Conservation (phyloP, 2,329 filamentous ascomycete species). For the Fusarium sp. region DNA sequence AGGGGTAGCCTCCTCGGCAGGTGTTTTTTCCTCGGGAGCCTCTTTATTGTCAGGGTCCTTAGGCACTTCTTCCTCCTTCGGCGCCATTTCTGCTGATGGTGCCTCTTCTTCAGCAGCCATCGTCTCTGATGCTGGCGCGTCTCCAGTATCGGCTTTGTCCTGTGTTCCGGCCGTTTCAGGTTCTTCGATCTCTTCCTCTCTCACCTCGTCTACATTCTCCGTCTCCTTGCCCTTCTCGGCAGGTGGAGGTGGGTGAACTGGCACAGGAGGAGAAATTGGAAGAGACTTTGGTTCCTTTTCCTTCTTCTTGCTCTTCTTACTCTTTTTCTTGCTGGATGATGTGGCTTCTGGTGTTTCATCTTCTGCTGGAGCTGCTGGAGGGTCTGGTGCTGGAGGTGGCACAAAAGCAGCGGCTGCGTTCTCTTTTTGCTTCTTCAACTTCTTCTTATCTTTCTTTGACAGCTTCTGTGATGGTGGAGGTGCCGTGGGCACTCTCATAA, state of each 20-base stretch:
- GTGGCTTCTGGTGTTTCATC: conserved; percentile 18
- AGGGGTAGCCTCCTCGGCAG: conserved; percentile 13
- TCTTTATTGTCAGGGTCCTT: conserved; percentile 20
- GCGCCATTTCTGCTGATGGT: conserved; percentile 6
- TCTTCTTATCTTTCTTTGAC: conserved; percentile 44
- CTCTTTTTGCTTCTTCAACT: conserved; percentile 32
- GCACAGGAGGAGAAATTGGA: conserved; percentile 9
- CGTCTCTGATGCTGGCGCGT: conserved; percentile 16
- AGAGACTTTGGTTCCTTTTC: conserved; percentile 23
- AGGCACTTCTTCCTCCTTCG: conserved; percentile 18
- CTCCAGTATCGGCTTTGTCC: conserved; percentile 23
- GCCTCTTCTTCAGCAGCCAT: conserved; percentile 15
- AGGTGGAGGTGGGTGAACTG: conserved; percentile 14
- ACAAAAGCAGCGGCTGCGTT: conserved; percentile 14
- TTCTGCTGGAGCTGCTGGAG: conserved; percentile 24
- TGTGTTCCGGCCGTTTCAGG: conserved; percentile 26
- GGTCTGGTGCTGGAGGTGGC: conserved; percentile 23
- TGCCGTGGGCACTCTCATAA: conserved; percentile 26
- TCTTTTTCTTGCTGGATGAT: conserved; percentile 35
- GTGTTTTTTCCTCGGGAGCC: conserved; percentile 21
- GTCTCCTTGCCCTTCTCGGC: conserved; percentile 34
- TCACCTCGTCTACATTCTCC: conserved; percentile 35
- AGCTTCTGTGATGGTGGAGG: conserved; percentile 13
- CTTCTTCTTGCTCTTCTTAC: conserved; percentile 47
- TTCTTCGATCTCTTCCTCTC: conserved; percentile 32